Evolutionary conservation across 805 yeast species (phyloP).

Genomic region (Lachancea cidri): DNA sequence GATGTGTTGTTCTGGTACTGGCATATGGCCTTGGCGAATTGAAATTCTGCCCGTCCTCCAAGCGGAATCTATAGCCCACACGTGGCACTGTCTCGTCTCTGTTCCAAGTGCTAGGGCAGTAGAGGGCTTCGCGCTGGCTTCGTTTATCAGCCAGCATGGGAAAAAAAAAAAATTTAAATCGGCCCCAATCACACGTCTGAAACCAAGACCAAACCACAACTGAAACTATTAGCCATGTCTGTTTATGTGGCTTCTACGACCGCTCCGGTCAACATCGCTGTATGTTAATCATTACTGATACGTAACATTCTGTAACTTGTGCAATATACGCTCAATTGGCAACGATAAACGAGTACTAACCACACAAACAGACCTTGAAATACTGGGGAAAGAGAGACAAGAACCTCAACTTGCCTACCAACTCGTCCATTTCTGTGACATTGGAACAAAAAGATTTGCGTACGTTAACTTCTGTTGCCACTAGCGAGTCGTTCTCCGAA

Average conservation of each 20-base stretch:
- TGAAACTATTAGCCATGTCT: conserved; percentile 33
- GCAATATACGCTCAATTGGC: background rate
- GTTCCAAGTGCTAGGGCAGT: too few species aligned
- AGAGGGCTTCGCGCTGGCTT: background rate
- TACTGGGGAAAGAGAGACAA: conserved; percentile 99
- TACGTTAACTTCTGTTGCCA: conserved; percentile 85
- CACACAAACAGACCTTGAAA: conserved; percentile 62
- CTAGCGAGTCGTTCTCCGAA: conserved; percentile 47
- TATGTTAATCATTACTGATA: conserved; percentile 42
- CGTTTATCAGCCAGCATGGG: background rate
- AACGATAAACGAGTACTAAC: conserved; percentile 7
- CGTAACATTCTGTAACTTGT: too few species aligned
- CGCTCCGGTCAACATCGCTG: conserved; percentile 97
- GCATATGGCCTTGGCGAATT: too few species aligned
- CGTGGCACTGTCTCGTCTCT: too few species aligned
- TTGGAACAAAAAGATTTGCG: conserved; percentile 85
- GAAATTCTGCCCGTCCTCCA: too few species aligned
- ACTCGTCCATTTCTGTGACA: conserved; percentile 93
- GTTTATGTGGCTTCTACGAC: conserved; percentile 75
- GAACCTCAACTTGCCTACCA: conserved; percentile 85
- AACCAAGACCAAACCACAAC: background rate
- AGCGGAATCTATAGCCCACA: too few species aligned
- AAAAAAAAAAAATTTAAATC: background rate
- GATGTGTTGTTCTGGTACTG: too few species aligned
- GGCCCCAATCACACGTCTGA: background rate